phyloP scores from a whole-genome alignment of 2,329 filamentous ascomycete species.

The Pseudocercospora fijiensis region DNA sequence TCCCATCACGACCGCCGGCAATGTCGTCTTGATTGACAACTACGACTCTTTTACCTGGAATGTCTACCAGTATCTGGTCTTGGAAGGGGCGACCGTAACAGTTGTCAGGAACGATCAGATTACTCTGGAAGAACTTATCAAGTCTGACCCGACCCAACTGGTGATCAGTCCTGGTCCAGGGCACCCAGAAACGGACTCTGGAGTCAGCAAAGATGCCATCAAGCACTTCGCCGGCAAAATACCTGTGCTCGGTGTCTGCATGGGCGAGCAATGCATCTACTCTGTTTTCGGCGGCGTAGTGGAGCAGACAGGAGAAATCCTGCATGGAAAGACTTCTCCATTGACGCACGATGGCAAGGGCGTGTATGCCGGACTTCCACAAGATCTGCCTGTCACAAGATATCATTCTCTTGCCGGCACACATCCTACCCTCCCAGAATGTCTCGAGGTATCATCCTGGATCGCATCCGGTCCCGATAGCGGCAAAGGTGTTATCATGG shows the following conservation, averaged over 20 bases:
- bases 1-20: slow-evolving; percentile 75
- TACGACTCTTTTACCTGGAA: slow-evolving; percentile 99
- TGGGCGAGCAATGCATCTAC: slow-evolving; percentile 99
- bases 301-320: slow-evolving; percentile 87
- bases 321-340: slow-evolving; percentile 95
- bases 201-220: slow-evolving; percentile 89
- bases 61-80: slow-evolving; percentile 93
- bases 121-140: slow-evolving; percentile 76
- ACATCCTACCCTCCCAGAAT: slow-evolving; percentile 78
- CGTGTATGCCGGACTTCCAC: slow-evolving; percentile 78
- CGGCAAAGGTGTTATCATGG: slow-evolving; percentile 88
- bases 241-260: slow-evolving; percentile 94
- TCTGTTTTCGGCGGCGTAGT: slow-evolving; percentile 90
- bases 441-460: slow-evolving; percentile 88
- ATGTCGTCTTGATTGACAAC: slow-evolving; percentile 95
- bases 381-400: slow-evolving; percentile 82
- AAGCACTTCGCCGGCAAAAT: slow-evolving; percentile 90
- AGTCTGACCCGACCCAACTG: slow-evolving; percentile 83
- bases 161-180: slow-evolving; percentile 94
- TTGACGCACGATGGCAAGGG: slow-evolving; percentile 86
- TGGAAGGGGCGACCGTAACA: slow-evolving; percentile 89
- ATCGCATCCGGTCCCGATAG: slow-evolving; percentile 72
- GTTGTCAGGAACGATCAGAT: slow-evolving; percentile 94
- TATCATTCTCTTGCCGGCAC: slow-evolving; percentile 97
- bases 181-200: slow-evolving; percentile 86